Evolutionary conservation across 306 rosid genomes (phyloP).

Genomic region (Ormosia semicastrata): DNA sequence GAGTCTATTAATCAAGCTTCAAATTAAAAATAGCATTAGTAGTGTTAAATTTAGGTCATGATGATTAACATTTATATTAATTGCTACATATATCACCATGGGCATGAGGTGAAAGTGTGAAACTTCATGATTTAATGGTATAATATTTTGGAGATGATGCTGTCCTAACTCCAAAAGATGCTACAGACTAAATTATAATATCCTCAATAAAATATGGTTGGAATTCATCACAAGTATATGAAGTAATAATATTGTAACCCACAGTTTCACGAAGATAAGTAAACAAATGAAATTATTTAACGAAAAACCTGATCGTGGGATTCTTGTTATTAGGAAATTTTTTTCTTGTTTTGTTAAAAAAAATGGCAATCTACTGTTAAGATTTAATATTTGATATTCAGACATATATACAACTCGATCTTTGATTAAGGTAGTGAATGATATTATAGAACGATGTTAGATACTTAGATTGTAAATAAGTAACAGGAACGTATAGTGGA

Average conservation of each 20-base stretch:
- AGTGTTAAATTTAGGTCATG: constrained; percentile 13
- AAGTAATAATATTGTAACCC: neutral
- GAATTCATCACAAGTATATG: neutral
- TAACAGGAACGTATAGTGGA: too few relatives aligned
- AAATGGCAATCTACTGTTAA: neutral
- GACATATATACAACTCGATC: neutral
- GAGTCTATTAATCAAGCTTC: neutral
- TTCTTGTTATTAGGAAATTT: neutral
- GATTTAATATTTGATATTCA: neutral
- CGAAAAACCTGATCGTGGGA: neutral
- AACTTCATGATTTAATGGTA: neutral
- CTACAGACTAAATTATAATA: neutral
- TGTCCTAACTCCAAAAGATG: constrained; percentile 9
- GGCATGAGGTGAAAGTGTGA: neutral
- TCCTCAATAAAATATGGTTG: neutral
- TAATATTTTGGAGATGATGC: constrained; percentile 1
- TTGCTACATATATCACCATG: neutral
- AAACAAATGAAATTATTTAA: neutral
- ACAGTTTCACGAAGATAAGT: neutral
- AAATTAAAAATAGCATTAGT: neutral
- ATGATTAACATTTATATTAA: constrained; percentile 1
- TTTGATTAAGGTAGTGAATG: neutral
- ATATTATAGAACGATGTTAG: neutral
- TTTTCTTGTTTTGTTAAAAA: neutral
- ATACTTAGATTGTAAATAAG: too few relatives aligned